phyloP scores from a whole-genome alignment of 2,329 filamentous ascomycete species.

The Colletotrichum navitas region DNA sequence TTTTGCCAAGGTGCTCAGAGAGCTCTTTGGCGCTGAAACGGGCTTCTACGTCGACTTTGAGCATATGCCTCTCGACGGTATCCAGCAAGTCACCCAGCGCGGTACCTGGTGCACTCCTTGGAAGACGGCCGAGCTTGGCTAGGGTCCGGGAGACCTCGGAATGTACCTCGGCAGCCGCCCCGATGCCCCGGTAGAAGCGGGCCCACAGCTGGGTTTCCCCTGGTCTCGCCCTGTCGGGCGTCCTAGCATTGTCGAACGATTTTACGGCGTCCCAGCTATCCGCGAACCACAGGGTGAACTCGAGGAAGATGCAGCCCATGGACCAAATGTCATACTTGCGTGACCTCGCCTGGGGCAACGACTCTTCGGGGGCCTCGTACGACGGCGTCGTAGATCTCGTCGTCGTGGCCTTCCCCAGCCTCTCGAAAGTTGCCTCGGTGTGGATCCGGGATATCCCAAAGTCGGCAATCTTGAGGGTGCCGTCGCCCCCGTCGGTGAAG shows the following conservation, averaged over 20 bases:
- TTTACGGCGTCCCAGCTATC: neutral
- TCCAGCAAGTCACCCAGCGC: neutral
- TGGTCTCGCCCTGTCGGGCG: too few species aligned
- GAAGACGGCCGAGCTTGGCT: neutral
- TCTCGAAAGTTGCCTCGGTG: neutral
- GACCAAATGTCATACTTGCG: slow-evolving; percentile 47
- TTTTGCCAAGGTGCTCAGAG: neutral
- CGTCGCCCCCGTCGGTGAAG: neutral
- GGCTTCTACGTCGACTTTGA: neutral
- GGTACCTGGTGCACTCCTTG: neutral
- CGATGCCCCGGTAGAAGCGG: neutral
- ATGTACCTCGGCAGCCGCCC: neutral
- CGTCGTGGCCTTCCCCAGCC: neutral
- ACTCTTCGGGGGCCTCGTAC: neutral
- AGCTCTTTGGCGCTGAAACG: neutral
- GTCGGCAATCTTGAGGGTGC: slow-evolving; percentile 10
- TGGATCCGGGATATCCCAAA: slow-evolving; percentile 9
- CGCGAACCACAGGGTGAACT: slow-evolving; percentile 45
- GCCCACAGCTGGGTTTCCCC: neutral
- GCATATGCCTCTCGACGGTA: neutral
- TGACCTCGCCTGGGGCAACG: slow-evolving; percentile 21
- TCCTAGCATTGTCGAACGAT: neutral
- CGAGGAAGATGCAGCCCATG: slow-evolving; percentile 46
- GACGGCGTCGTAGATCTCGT: slow-evolving; percentile 3
- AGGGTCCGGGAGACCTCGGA: neutral